A percentile compares a stretch with the other conserved stretches of the same genome.
These are phyloP conservation scores for Lolium perenne DNA, from an alignment of 176 grass and related monocot species.

Conservation along the genomic window DNA sequence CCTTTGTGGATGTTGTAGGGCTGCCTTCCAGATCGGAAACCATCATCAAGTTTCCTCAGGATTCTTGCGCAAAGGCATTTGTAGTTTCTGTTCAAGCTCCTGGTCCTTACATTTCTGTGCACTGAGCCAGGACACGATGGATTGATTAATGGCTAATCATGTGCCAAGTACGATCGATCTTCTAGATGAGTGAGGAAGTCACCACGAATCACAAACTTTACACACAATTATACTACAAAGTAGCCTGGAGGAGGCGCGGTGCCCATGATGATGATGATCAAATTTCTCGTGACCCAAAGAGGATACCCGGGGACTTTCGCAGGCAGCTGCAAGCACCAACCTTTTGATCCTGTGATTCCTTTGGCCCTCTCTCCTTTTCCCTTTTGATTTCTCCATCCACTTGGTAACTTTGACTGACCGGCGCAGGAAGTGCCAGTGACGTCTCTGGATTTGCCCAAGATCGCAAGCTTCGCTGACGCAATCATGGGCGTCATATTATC, in stretches of 20 bases:
- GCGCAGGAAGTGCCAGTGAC: background rate
- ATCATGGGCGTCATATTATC: too few relatives aligned
- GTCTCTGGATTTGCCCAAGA: background rate
- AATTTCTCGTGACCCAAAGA: conserved; percentile 46
- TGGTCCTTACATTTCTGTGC: too few relatives aligned
- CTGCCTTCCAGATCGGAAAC: conserved; percentile 35
- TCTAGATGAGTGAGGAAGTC: too few relatives aligned
- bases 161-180: too few relatives aligned
- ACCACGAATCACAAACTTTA: background rate
- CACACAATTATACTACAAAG: background rate
- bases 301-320: conserved; percentile 50
- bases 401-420: background rate
- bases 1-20: conserved; percentile 12
- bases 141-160: too few relatives aligned
- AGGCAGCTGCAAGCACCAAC: conserved; percentile 23
- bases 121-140: too few relatives aligned
- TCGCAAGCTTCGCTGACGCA: background rate
- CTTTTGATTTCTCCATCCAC: conserved; percentile 15
- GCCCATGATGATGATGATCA: conserved; percentile 6
- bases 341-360: background rate
- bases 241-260: background rate
- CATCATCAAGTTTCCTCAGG: conserved; percentile 10
- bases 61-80: too few relatives aligned
- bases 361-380: too few relatives aligned
- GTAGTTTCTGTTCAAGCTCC: too few relatives aligned